phyloP scores from a whole-genome alignment of 768 basidiomycete species.

The Macrocybe gigantea region DNA sequence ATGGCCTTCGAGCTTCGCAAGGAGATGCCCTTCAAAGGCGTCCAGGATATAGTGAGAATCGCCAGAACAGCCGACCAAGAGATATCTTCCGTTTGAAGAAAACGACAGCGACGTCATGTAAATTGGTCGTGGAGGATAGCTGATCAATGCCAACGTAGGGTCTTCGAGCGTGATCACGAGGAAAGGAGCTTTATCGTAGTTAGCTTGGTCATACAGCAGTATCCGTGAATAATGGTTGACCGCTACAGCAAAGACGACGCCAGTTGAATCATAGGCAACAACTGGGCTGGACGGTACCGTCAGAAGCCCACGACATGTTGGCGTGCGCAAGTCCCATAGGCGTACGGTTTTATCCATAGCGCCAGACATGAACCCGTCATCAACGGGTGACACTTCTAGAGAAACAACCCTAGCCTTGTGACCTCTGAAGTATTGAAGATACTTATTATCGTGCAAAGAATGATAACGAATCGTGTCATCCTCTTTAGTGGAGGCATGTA shows the following conservation, averaged over 20 bases:
- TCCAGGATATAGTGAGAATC: conserved; percentile 93
- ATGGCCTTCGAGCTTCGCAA: conserved; percentile 85
- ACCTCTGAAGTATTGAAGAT: conserved; percentile 91
- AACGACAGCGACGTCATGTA: conserved; percentile 90
- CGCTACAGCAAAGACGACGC: conserved; percentile 81
- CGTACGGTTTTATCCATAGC: conserved; percentile 93
- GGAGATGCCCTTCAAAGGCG: conserved; percentile 77
- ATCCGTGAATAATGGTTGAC: conserved; percentile 81
- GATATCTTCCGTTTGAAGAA: conserved; percentile 83
- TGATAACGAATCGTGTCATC: conserved; percentile 95
- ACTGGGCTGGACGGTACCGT: conserved; percentile 71
- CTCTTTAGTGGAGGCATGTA: conserved; percentile 92
- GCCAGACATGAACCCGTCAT: conserved; percentile 94
- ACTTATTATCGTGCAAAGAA: conserved; percentile 94
- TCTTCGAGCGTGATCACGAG: conserved; percentile 79
- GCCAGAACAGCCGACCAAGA: conserved; percentile 90
- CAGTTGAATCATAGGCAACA: conserved; percentile 78
- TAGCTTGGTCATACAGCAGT: conserved; percentile 77
- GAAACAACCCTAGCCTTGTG: conserved; percentile 89
- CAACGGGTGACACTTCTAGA: conserved; percentile 84
- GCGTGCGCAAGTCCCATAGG: conserved; percentile 88
- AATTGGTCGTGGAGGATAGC: conserved; percentile 83
- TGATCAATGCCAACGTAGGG: conserved; percentile 63
- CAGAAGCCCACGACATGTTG: conserved; percentile 72
- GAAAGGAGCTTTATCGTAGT: conserved; percentile 93